Evolutionary conservation across 805 yeast species (phyloP), one percentile per base, ranked within the genome.

Genomic region (Myxozyma monticola): DNA sequence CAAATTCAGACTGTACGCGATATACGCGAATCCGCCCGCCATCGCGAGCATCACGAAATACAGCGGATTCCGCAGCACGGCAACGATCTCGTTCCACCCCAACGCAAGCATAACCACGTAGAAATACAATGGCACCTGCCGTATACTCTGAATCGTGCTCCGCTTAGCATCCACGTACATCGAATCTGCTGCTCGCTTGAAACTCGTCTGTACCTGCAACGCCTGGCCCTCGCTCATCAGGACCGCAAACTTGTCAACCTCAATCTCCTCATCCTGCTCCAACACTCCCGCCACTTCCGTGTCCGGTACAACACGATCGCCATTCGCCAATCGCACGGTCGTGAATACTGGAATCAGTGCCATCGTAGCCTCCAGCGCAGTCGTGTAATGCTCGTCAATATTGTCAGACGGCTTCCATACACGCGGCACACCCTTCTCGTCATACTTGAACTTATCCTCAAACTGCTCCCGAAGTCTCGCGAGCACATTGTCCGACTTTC

Each of bases 61-160:
- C n/a, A 91, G 62, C 28, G 45, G 99, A 65, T 87, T 90, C 56
- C 95, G 78, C 37, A 93, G 64, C 15, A 93, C 79, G 8, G 93
- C 84, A 85, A 89, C 78, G 59, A 93, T 84, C 73, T 93, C 97
- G 67, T 90, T 90, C 96, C 96, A 93, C 8, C 99, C 99, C 20
- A 93, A 72, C 2, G 86, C 81, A 1, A 85, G 67, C 21, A 93
- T 71, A 12, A 91, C 63, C 9, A 80, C 70, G 69, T 88, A 89
- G 49, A 93, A 80, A 73, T 84, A 93, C 57, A 81, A 73, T 3
- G 99, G 99, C 49, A 93, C 84, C 51, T 84, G 82, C 0, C 96
- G 80, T 10, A 81, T 78, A 41, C 84, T 83, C 55, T 83, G 84
- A 40, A 89, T 77, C 45, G 87, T 81, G 2, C 96, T 85, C 58